A percentile compares a stretch with the other conserved stretches of the same genome.
Evolutionary conservation across 2,329 filamentous ascomycete species (phyloP).

Genomic region (Microdochium nivale): DNA sequence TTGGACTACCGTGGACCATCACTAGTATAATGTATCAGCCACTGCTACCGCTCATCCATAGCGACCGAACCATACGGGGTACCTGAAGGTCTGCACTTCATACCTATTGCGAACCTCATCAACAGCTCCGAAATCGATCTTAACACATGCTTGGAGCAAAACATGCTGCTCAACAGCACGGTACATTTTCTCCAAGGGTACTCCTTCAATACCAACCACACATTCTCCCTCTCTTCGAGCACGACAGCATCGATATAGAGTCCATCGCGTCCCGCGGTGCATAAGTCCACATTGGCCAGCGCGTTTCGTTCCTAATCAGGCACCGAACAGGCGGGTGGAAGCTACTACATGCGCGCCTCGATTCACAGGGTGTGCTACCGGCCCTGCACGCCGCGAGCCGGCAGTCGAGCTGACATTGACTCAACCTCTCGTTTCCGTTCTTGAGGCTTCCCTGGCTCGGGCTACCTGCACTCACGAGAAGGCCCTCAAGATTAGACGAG

Average conservation of each 20-base stretch:
- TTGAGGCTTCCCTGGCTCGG: too few species aligned
- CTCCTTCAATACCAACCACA: slow-evolving; percentile 25
- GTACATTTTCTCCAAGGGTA: slow-evolving; percentile 15
- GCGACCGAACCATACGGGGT: slow-evolving; percentile 12
- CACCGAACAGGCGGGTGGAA: slow-evolving; percentile 19
- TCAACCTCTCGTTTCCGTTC: too few species aligned
- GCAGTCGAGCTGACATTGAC: slow-evolving; percentile 21
- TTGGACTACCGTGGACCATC: slow-evolving; percentile 7
- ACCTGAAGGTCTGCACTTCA: slow-evolving; percentile 10
- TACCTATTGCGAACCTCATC: slow-evolving; percentile 14
- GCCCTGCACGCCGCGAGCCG: slow-evolving; percentile 17
- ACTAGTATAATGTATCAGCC: slow-evolving; percentile 1
- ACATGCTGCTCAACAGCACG: neutral
- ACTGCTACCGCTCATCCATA: slow-evolving; percentile 7
- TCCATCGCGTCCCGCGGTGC: slow-evolving; percentile 23
- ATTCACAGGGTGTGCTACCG: slow-evolving; percentile 23
- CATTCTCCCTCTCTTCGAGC: slow-evolving; percentile 26
- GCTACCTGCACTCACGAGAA: too few species aligned
- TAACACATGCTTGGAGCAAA: slow-evolving; percentile 13
- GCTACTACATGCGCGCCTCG: slow-evolving; percentile 27
- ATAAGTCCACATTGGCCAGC: slow-evolving; percentile 29
- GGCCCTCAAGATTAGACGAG: too few species aligned
- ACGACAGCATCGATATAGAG: slow-evolving; percentile 28
- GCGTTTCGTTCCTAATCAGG: slow-evolving; percentile 25
- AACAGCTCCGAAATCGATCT: slow-evolving; percentile 19